Evolutionary conservation across 2,329 filamentous ascomycete species (phyloP).

Genomic region (Botrytis byssoidea): DNA sequence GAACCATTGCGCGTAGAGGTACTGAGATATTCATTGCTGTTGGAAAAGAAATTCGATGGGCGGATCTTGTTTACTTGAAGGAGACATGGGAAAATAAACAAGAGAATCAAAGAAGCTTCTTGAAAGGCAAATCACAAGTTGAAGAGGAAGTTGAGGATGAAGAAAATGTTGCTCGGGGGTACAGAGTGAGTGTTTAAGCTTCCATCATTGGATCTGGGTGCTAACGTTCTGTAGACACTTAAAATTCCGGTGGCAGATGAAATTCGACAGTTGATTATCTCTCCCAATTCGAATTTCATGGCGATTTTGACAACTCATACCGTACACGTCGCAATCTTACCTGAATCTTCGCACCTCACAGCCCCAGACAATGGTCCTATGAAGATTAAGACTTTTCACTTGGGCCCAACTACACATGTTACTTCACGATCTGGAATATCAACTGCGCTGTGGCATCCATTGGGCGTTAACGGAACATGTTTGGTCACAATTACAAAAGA

Average conservation of each 20-base stretch:
- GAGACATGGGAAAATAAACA: slow-evolving; percentile 51
- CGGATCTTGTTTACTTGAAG: slow-evolving; percentile 78
- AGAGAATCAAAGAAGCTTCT: slow-evolving; percentile 27
- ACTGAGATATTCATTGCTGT: slow-evolving; percentile 87
- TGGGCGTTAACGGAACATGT: slow-evolving; percentile 77
- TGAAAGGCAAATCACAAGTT: slow-evolving; percentile 27
- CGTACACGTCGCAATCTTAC: slow-evolving; percentile 82
- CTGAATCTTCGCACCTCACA: slow-evolving; percentile 73
- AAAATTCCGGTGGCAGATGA: slow-evolving; percentile 75
- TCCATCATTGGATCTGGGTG: slow-evolving; percentile 23
- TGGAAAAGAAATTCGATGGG: slow-evolving; percentile 89
- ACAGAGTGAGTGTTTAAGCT: slow-evolving; percentile 46
- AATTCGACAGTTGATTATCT: slow-evolving; percentile 82
- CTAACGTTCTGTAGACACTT: slow-evolving; percentile 58
- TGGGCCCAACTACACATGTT: slow-evolving; percentile 91
- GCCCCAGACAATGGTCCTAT: slow-evolving; percentile 66
- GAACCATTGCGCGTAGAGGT: slow-evolving; percentile 75
- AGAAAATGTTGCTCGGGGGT: slow-evolving; percentile 44
- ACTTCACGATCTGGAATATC: slow-evolving; percentile 78
- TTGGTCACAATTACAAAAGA: slow-evolving; percentile 87
- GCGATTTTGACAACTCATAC: slow-evolving; percentile 86
- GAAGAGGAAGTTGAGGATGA: slow-evolving; percentile 31
- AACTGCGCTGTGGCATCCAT: slow-evolving; percentile 86
- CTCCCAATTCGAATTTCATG: slow-evolving; percentile 76
- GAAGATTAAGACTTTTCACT: slow-evolving; percentile 80